Percentiles rank a stretch among this genome's conserved stretches.
phyloP scores from a whole-genome alignment of 805 yeast species.

The Torulaspora franciscae region DNA sequence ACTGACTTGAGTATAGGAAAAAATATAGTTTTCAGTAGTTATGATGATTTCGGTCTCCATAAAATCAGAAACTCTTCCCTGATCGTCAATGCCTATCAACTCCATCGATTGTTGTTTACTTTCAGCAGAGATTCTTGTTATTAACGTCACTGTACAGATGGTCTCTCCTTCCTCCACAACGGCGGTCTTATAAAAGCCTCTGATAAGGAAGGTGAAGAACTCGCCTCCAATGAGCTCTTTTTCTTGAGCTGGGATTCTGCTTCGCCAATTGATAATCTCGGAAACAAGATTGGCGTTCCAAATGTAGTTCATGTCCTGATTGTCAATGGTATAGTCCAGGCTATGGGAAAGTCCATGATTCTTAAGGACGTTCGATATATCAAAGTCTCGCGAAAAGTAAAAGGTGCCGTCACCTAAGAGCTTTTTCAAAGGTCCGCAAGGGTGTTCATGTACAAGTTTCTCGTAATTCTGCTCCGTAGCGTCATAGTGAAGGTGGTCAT shows the following conservation, averaged over 20 bases:
- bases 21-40: conserved; percentile 45
- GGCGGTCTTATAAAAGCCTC: conserved; percentile 85
- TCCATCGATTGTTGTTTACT: conserved; percentile 84
- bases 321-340: conserved; percentile 38
- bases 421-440: conserved; percentile 72
- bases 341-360: conserved; percentile 50
- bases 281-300: conserved; percentile 87
- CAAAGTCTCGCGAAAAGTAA: conserved; percentile 86
- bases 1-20: conserved; percentile 76
- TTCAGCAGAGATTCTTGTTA: conserved; percentile 86
- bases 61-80: conserved; percentile 87
- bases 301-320: conserved; percentile 73
- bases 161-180: conserved; percentile 22
- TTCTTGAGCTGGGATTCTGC: conserved; percentile 57
- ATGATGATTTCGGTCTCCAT: conserved; percentile 84
- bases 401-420: conserved; percentile 78
- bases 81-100: conserved; percentile 84
- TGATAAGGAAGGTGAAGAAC: conserved; percentile 73
- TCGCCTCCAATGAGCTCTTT: conserved; percentile 60
- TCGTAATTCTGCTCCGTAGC: conserved; percentile 26
- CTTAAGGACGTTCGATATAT: conserved; percentile 76
- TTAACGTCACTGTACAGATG: conserved; percentile 54
- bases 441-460: conserved; percentile 53
- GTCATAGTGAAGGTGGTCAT: conserved; percentile 39
- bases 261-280: conserved; percentile 68